Percentiles rank a stretch among this genome's conserved stretches.
phyloP scores from a whole-genome alignment of 2,329 filamentous ascomycete genomes.

The Conoideocrella luteorostrata region DNA sequence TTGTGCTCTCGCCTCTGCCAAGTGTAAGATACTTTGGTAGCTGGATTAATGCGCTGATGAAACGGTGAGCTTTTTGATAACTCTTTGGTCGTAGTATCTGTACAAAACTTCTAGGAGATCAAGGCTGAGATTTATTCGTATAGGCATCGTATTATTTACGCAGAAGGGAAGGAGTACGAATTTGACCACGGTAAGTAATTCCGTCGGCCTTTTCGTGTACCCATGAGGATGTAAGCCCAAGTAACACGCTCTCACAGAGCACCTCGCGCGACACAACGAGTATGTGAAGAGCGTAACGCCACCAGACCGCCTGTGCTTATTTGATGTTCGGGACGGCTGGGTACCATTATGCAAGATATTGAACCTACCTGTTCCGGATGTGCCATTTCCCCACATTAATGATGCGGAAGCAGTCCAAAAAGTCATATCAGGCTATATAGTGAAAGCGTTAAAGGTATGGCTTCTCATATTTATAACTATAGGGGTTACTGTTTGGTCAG shows the following conservation, averaged over 20 bases:
- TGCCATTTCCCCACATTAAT: background rate
- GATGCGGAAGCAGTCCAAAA: background rate
- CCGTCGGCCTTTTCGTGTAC: background rate
- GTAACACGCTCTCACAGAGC: background rate
- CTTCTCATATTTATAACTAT: no score
- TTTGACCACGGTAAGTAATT: background rate
- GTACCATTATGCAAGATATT: background rate
- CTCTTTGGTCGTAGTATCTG: no score
- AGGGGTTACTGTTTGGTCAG: no score
- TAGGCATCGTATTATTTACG: no score
- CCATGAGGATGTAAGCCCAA: background rate
- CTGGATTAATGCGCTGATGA: no score
- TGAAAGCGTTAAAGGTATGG: no score
- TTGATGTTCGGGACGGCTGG: background rate
- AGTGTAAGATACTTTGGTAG: background rate
- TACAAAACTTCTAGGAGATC: no score
- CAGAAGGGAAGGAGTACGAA: no score
- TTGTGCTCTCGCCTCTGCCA: background rate
- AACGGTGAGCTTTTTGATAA: no score
- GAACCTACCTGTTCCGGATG: background rate
- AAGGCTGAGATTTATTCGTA: no score
- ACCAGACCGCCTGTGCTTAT: background rate
- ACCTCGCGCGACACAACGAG: background rate
- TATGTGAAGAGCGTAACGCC: background rate
- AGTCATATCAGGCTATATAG: background rate